These are phyloP conservation scores for Monilinia aucupariae DNA, from an alignment of 2,329 filamentous ascomycete species.

Conservation along the genomic window DNA sequence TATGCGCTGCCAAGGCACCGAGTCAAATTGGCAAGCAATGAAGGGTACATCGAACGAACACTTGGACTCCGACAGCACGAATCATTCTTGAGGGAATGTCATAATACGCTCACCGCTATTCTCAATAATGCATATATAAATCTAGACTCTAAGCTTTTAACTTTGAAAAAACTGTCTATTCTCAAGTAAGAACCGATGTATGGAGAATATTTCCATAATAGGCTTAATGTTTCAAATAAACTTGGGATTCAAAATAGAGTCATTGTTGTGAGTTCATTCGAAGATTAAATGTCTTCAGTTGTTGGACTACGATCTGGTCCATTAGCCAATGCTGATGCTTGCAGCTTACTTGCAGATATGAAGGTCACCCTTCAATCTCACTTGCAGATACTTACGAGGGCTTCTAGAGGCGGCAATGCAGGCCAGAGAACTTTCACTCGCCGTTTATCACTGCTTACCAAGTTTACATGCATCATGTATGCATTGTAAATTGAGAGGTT, in stretches of 20 bases:
- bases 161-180: not conserved
- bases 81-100: not conserved
- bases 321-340: not conserved
- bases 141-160: not conserved
- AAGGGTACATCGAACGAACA: not conserved
- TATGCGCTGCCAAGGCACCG: not conserved
- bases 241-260: no score
- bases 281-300: not conserved
- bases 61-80: accelerated
- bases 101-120: not conserved
- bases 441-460: not conserved
- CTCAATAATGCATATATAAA: not conserved
- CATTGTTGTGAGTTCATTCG: not conserved
- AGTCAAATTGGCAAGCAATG: not conserved
- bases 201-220: not conserved
- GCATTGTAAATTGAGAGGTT: not conserved
- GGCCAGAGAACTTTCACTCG: not conserved
- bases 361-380: conserved; percentile 2
- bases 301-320: no score
- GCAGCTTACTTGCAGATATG: not conserved
- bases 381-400: conserved; percentile 2
- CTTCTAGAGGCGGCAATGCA: not conserved
- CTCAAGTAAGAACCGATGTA: not conserved
- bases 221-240: not conserved
- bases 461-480: not conserved